Evolutionary conservation across 805 yeast genomes (phyloP).

Genomic region (Isabelozyma pseudorhagii): DNA sequence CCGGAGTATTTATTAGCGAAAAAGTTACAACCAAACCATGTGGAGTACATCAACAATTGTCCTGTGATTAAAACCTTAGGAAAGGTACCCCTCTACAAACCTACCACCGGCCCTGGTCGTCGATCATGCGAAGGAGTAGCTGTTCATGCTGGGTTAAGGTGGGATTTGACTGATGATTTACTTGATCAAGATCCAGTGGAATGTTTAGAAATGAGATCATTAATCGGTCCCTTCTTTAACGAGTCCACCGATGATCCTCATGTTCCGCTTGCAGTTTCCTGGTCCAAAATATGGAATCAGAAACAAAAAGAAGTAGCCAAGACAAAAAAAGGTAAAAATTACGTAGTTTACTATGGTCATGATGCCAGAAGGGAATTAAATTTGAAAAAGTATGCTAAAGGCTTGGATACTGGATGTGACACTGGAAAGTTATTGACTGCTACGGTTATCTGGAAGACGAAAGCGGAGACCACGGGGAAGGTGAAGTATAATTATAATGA

Average conservation of each 20-base stretch:
- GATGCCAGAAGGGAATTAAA: constrained; percentile 79
- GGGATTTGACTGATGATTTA: constrained; percentile 49
- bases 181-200: constrained; percentile 60
- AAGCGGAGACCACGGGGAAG: constrained; percentile 6
- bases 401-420: constrained; percentile 82
- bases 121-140: constrained; percentile 47
- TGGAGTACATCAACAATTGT: constrained; percentile 57
- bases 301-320: constrained; percentile 35
- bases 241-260: constrained; percentile 50
- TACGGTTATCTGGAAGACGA: constrained; percentile 42
- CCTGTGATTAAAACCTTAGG: constrained; percentile 65
- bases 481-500: constrained; percentile 17
- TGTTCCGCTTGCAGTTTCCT: constrained; percentile 37
- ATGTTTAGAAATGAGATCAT: constrained; percentile 65
- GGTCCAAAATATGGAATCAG: constrained; percentile 58
- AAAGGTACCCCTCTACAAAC: constrained; percentile 44
- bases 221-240: constrained; percentile 62
- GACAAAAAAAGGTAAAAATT: constrained; percentile 17
- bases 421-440: constrained; percentile 71
- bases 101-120: constrained; percentile 24
- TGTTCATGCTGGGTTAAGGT: constrained; percentile 80
- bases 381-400: constrained; percentile 63
- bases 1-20: constrained; percentile 48
- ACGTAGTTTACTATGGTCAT: constrained; percentile 77
- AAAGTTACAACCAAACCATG: constrained; percentile 56